Evolutionary conservation across 352 stramenopile species (phyloP).

Genomic region (Aphanomyces astaci): DNA sequence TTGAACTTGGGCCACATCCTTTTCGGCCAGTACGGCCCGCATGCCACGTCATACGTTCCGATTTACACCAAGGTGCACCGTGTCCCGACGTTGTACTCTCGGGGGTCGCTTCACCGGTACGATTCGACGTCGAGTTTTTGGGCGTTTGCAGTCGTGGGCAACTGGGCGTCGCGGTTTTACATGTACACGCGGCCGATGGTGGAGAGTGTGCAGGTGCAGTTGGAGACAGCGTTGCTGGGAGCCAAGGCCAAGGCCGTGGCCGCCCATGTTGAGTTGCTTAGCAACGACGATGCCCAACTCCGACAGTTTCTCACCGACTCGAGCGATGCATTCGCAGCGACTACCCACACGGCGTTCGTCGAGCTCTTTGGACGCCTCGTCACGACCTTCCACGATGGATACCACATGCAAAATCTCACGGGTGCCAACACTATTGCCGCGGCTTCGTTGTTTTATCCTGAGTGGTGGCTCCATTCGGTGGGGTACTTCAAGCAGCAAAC

Average conservation of each 20-base stretch:
- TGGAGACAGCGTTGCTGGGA: slow-evolving; percentile 40
- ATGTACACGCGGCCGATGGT: slow-evolving; percentile 54
- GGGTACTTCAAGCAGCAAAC: slow-evolving; percentile 46
- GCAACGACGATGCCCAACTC: slow-evolving; percentile 34
- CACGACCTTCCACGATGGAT: slow-evolving; percentile 76
- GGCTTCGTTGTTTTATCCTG: slow-evolving; percentile 71
- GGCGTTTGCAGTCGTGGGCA: slow-evolving; percentile 75
- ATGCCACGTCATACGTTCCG: slow-evolving; percentile 83
- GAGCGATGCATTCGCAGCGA: slow-evolving; percentile 40
- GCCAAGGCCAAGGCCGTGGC: slow-evolving; percentile 31
- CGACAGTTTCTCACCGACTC: slow-evolving; percentile 47
- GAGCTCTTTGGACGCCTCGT: slow-evolving; percentile 61
- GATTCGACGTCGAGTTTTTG: slow-evolving; percentile 64
- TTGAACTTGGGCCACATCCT: slow-evolving; percentile 56
- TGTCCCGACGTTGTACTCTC: slow-evolving; percentile 41
- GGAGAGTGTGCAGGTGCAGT: slow-evolving; percentile 43
- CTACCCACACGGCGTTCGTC: slow-evolving; percentile 46
- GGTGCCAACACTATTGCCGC: slow-evolving; percentile 31
- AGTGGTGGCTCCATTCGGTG: slow-evolving; percentile 76
- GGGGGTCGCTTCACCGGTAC: slow-evolving; percentile 56
- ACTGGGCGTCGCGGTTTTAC: slow-evolving; percentile 79
- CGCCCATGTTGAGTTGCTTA: slow-evolving; percentile 27
- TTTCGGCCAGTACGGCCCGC: slow-evolving; percentile 89
- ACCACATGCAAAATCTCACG: slow-evolving; percentile 55
- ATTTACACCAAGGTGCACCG: slow-evolving; percentile 69